Conservation (phyloP, 1,139 yeast genomes). For the Kodamaea fungicola region DNA sequence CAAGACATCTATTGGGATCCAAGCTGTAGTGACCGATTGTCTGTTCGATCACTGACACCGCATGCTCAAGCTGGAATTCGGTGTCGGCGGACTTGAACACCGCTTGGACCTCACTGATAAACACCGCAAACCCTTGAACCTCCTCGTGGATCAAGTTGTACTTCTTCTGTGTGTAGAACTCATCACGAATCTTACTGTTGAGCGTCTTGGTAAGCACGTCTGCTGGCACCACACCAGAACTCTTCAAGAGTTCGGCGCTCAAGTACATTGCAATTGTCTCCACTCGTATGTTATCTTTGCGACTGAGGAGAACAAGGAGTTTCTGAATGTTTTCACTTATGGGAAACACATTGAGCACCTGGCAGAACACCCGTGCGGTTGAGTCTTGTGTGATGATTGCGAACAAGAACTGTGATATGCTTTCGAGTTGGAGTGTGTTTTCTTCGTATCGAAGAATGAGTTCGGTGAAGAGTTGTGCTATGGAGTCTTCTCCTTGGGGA, state of each 20-base stretch:
- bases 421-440: constrained; percentile 20
- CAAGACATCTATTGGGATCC: constrained; percentile 73
- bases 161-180: constrained; percentile 66
- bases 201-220: constrained; percentile 36
- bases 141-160: constrained; percentile 77
- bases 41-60: constrained; percentile 50
- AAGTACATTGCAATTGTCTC: constrained; percentile 36
- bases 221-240: constrained; percentile 36
- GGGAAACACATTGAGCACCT: constrained; percentile 45
- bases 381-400: constrained; percentile 30
- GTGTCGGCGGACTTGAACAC: constrained; percentile 43
- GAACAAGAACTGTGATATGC: constrained; percentile 25
- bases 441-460: constrained; percentile 31
- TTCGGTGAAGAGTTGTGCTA: constrained; percentile 32
- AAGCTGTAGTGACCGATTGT: constrained; percentile 75
- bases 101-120: constrained; percentile 50
- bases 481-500: constrained; percentile 5
- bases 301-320: constrained; percentile 25
- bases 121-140: constrained; percentile 74
- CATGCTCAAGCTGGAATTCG: constrained; percentile 39
- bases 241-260: constrained; percentile 32
- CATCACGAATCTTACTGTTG: constrained; percentile 47
- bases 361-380: constrained; percentile 39
- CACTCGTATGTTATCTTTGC: constrained; percentile 28
- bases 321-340: constrained; percentile 23